These are phyloP conservation scores for Nicotiana knightiana DNA, from an alignment of 257 asterid species.

Conservation along the genomic window DNA sequence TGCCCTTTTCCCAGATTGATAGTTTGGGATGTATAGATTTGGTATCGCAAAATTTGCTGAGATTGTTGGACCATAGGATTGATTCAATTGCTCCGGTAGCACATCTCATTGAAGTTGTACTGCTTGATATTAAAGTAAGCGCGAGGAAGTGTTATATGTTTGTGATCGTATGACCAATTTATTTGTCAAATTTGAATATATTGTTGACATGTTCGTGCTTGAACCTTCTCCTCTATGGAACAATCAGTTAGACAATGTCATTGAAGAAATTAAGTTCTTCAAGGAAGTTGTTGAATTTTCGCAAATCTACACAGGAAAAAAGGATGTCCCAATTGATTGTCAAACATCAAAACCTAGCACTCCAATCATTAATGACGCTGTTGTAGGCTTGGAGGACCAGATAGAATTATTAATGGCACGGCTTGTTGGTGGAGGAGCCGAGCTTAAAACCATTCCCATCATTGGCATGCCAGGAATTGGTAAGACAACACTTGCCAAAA, in stretches of 20 bases:
- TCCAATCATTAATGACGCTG: background rate
- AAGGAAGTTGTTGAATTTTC: background rate
- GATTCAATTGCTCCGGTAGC: background rate
- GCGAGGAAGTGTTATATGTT: background rate
- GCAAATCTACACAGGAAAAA: background rate
- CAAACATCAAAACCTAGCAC: background rate
- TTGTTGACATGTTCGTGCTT: background rate
- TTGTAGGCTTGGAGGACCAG: background rate
- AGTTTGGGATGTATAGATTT: too few species aligned
- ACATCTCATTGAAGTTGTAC: background rate
- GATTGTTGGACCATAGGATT: too few species aligned
- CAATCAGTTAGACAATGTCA: background rate
- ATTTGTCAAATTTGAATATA: background rate
- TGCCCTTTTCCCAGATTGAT: background rate
- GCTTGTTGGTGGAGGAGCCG: background rate
- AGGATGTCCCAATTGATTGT: background rate
- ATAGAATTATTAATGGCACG: background rate
- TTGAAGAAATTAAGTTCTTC: background rate
- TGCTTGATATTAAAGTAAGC: background rate
- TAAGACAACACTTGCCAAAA: conserved; percentile 31
- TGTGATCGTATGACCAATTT: background rate
- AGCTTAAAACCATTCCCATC: background rate
- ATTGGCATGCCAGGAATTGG: conserved; percentile 27
- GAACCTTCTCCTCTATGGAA: background rate
- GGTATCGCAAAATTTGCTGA: too few species aligned